These are phyloP conservation scores for Akanthomyces lecanii DNA, from an alignment of 2,329 filamentous ascomycete species.

Conservation along the genomic window DNA sequence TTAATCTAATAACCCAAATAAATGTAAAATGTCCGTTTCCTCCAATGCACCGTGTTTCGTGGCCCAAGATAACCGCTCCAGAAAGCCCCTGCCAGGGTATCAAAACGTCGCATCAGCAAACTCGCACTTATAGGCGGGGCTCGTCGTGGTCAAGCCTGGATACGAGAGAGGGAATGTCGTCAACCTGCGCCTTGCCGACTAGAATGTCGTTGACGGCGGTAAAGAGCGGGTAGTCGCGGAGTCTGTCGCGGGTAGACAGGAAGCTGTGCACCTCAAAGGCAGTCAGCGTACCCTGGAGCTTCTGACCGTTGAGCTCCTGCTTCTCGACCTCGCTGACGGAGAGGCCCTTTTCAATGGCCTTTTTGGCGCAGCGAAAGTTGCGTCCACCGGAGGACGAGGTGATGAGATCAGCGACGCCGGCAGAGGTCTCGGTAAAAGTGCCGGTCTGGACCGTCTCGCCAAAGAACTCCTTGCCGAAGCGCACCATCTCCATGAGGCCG, in stretches of 20 bases:
- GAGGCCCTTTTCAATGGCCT: slow-evolving; percentile 74
- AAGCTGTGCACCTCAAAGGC: slow-evolving; percentile 89
- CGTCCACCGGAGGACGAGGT: slow-evolving; percentile 88
- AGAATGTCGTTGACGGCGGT: slow-evolving; percentile 82
- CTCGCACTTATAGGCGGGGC: slow-evolving; percentile 4
- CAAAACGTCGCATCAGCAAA: slow-evolving; percentile 9
- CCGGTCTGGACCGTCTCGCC: slow-evolving; percentile 70
- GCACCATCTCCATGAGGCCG: slow-evolving; percentile 92
- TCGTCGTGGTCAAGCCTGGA: slow-evolving; percentile 26
- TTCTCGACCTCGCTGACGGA: slow-evolving; percentile 83
- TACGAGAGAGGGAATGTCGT: slow-evolving; percentile 74
- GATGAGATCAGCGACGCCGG: slow-evolving; percentile 91
- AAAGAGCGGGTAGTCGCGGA: slow-evolving; percentile 85
- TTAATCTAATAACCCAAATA: slow-evolving; percentile 4
- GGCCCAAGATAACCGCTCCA: not conserved
- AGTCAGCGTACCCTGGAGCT: slow-evolving; percentile 89
- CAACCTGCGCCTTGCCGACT: slow-evolving; percentile 68
- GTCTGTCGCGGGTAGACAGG: slow-evolving; percentile 70
- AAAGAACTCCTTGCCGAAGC: slow-evolving; percentile 93
- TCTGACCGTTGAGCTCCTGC: slow-evolving; percentile 90
- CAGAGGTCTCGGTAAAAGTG: slow-evolving; percentile 96
- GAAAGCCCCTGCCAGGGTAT: not conserved
- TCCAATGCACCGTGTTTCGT: not conserved
- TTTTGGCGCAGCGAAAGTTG: slow-evolving; percentile 91
- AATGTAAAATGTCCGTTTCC: not conserved